Evolutionary conservation across 148 eudicot genomes (phyloP).

Genomic region (Camellia sinensis): DNA sequence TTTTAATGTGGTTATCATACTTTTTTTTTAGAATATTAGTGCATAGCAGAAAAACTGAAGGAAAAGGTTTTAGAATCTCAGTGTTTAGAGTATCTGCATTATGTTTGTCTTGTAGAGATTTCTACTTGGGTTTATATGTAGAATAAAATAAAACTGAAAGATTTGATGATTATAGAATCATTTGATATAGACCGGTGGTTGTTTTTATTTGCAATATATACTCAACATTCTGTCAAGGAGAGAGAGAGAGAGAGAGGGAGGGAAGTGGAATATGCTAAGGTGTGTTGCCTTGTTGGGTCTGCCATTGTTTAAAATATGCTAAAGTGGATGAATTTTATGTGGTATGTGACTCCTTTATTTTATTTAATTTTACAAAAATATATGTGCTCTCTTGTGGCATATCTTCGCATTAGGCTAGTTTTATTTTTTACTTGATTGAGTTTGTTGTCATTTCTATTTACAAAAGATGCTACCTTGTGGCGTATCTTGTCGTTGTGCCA

Average conservation of each 20-base stretch:
- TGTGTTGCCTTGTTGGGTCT: not conserved
- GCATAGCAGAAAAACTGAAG: not conserved
- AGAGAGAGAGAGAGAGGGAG: too few relatives aligned
- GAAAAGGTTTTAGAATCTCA: not conserved
- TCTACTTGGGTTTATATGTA: not conserved
- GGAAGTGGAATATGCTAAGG: too few relatives aligned
- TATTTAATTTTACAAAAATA: not conserved
- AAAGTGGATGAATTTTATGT: not conserved
- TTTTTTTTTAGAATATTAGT: not conserved
- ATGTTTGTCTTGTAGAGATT: not conserved
- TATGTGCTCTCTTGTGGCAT: not conserved
- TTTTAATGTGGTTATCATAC: not conserved
- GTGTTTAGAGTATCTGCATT: not conserved
- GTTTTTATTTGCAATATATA: too few relatives aligned
- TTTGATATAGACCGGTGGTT: not conserved
- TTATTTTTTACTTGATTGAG: not conserved
- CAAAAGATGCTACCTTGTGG: not conserved
- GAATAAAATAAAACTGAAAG: not conserved
- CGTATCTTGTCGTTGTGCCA: not conserved
- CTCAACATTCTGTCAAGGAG: too few relatives aligned
- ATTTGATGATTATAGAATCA: too few relatives aligned
- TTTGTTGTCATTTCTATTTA: not conserved
- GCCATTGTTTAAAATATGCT: not conserved
- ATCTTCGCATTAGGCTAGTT: not conserved
- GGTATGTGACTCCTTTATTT: too few relatives aligned